These are phyloP conservation scores for Mycena sp. DNA, from an alignment of 1,284 basidiomycete species.

Conservation along the genomic window DNA sequence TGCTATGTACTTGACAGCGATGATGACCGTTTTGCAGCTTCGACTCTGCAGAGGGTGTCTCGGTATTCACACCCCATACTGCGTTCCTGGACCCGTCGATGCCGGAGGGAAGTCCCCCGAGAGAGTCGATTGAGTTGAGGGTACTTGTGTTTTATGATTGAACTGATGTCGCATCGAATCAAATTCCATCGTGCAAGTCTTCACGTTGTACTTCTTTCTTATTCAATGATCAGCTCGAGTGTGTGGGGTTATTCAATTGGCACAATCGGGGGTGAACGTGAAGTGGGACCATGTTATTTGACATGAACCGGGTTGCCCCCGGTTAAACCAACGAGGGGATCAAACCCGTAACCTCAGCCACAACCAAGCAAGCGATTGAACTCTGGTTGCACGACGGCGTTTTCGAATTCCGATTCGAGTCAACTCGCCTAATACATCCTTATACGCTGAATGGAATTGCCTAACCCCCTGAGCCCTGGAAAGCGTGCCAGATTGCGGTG, in stretches of 20 bases:
- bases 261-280: slow-evolving; percentile 2
- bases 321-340: slow-evolving; percentile 8
- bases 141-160: slow-evolving; percentile 69
- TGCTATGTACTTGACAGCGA: slow-evolving; percentile 6
- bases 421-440: slow-evolving; percentile 5
- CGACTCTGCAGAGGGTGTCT: slow-evolving; percentile 63
- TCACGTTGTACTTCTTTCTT: slow-evolving; percentile 9
- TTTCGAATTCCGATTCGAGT: slow-evolving; percentile 5
- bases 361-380: slow-evolving; percentile 12
- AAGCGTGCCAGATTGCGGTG: slow-evolving; percentile 4
- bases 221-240: slow-evolving; percentile 11
- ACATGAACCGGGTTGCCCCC: slow-evolving; percentile 5
- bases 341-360: slow-evolving; percentile 9
- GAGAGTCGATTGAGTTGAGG: slow-evolving; percentile 69
- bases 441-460: slow-evolving; percentile 5
- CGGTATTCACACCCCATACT: slow-evolving; percentile 66
- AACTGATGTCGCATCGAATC: slow-evolving; percentile 17
- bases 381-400: slow-evolving; percentile 7
- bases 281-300: slow-evolving; percentile 10
- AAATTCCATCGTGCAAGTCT: slow-evolving; percentile 15
- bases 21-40: slow-evolving; percentile 47
- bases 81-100: slow-evolving; percentile 64
- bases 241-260: slow-evolving; percentile 10
- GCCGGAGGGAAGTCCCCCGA: slow-evolving; percentile 55
- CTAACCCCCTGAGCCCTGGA: slow-evolving; percentile 6